These are phyloP conservation scores for Penicillium malachiteum DNA, from an alignment of 495 filamentous ascomycete species.

Conservation along the genomic window DNA sequence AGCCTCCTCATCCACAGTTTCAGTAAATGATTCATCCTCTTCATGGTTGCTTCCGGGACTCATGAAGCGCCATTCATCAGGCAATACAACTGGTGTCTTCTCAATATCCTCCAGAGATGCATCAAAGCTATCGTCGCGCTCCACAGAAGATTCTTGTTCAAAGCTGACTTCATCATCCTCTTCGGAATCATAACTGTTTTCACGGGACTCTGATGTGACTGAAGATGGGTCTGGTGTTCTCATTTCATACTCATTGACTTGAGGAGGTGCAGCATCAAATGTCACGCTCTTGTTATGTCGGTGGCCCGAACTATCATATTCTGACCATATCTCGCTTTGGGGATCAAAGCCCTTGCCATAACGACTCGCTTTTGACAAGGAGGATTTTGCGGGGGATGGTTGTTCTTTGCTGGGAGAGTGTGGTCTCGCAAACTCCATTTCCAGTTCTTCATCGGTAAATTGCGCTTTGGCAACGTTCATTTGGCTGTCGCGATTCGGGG, in stretches of 20 bases:
- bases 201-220: slow-evolving; percentile 79
- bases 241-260: slow-evolving; percentile 97
- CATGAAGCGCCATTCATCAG: slow-evolving; percentile 91
- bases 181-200: slow-evolving; percentile 89
- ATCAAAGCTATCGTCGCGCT: slow-evolving; percentile 88
- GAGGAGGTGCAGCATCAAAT: slow-evolving; percentile 89
- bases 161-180: slow-evolving; percentile 72
- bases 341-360: slow-evolving; percentile 70
- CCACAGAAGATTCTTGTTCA: slow-evolving; percentile 61
- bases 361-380: slow-evolving; percentile 66
- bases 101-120: slow-evolving; percentile 91
- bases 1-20: slow-evolving; percentile 60
- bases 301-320: slow-evolving; percentile 55
- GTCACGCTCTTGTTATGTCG: slow-evolving; percentile 94
- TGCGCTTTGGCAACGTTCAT: slow-evolving; percentile 49
- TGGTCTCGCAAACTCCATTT: slow-evolving; percentile 40
- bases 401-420: slow-evolving; percentile 72
- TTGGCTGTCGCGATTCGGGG: slow-evolving; percentile 59
- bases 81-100: slow-evolving; percentile 94
- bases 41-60: slow-evolving; percentile 57
- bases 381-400: slow-evolving; percentile 81
- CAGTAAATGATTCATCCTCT: slow-evolving; percentile 69
- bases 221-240: slow-evolving; percentile 92
- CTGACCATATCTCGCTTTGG: slow-evolving; percentile 70
- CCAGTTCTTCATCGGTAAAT: slow-evolving; percentile 34